Evolutionary conservation across 2,329 filamentous ascomycete species (phyloP).

Genomic region (Rutstroemia sp.): DNA sequence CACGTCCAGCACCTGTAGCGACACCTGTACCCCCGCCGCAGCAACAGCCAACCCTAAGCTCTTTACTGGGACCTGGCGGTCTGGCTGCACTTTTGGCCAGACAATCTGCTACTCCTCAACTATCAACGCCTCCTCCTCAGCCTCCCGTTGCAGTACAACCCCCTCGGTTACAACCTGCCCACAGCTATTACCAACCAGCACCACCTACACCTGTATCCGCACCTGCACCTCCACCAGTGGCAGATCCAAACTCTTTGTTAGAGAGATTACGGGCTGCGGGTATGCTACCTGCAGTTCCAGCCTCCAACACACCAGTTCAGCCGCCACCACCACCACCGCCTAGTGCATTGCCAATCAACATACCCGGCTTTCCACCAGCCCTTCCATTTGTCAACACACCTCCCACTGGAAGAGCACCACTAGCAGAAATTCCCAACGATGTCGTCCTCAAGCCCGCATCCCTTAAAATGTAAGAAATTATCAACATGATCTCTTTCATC

Average conservation of each 20-base stretch:
- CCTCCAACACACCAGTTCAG: conserved; percentile 32
- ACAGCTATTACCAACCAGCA: conserved; percentile 30
- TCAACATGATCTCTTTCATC: neutral
- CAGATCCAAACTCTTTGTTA: conserved; percentile 47
- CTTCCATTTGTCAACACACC: conserved; percentile 18
- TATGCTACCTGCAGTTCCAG: conserved; percentile 45
- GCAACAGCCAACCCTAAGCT: conserved; percentile 41
- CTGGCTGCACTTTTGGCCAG: conserved; percentile 50
- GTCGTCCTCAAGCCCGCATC: conserved; percentile 58
- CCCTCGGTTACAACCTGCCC: conserved; percentile 39
- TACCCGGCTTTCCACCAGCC: conserved; percentile 30
- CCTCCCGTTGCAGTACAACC: conserved; percentile 38
- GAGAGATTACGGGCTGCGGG: conserved; percentile 63
- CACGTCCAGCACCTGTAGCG: conserved; percentile 27
- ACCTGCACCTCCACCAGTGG: conserved; percentile 32
- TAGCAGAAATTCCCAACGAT: conserved; percentile 33
- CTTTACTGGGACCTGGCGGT: conserved; percentile 38
- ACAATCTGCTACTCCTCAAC: conserved; percentile 43
- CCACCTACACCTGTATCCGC: conserved; percentile 28
- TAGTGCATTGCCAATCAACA: conserved; percentile 32
- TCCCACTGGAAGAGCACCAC: conserved; percentile 19
- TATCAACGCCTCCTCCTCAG: conserved; percentile 37
- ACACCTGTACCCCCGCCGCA: conserved; percentile 19
- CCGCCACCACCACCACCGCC: conserved; percentile 34
- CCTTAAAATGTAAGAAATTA: conserved; percentile 59